A percentile compares a stretch with the other conserved stretches of the same genome.
phyloP scores from a whole-genome alignment of 345 rosid genomes.

The Euclidium syriacum region DNA sequence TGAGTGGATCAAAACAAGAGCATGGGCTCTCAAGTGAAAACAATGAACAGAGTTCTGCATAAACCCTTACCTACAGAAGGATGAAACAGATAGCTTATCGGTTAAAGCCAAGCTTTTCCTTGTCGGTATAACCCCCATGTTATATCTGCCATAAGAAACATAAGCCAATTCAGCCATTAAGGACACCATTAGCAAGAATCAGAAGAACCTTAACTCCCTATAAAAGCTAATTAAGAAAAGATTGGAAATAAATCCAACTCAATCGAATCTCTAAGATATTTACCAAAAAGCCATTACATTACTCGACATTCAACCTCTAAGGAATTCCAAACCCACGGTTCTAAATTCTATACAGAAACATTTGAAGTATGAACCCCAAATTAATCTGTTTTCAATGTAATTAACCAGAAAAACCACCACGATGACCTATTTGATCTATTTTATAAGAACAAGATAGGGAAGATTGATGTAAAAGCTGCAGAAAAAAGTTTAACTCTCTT shows the following conservation, averaged over 20 bases:
- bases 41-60: neutral
- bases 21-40: neutral
- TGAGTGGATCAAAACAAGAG: neutral
- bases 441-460: neutral
- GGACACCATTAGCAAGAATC: neutral
- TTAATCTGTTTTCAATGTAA: neutral
- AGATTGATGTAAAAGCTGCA: neutral
- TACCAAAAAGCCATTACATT: neutral
- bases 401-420: neutral
- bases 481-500: neutral
- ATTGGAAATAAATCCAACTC: neutral
- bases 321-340: neutral
- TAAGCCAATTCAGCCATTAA: neutral
- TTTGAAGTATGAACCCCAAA: neutral
- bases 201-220: neutral
- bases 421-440: neutral
- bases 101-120: slow-evolving; percentile 89
- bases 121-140: slow-evolving; percentile 84
- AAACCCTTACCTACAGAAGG: slow-evolving; percentile 65
- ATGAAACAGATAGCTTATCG: slow-evolving; percentile 64
- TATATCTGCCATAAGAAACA: slow-evolving; percentile 53
- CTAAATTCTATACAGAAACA: neutral
- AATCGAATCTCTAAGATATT: neutral
- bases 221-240: neutral
- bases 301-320: neutral